Evolutionary conservation across 257 asterid species (phyloP).

Genomic region (Vinca minor): DNA sequence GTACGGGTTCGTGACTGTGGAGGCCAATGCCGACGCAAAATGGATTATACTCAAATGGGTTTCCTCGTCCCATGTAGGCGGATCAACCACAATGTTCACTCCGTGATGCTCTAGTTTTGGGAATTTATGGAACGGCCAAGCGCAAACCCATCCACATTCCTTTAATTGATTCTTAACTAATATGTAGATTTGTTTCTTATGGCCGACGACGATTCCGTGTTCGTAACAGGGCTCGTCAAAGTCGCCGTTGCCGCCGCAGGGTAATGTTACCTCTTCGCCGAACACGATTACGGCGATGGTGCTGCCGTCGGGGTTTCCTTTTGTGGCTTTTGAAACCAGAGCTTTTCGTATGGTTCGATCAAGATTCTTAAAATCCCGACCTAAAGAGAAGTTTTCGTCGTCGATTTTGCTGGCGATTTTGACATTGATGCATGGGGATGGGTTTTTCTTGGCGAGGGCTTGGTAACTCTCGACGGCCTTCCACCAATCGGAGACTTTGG

Average conservation of each 20-base stretch:
- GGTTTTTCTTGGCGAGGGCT: background rate
- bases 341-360: background rate
- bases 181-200: constrained; percentile 5
- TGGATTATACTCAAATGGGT: constrained; percentile 3
- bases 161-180: background rate
- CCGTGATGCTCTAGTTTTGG: background rate
- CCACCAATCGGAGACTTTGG: constrained; percentile 12
- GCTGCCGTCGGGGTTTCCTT: constrained; percentile 2
- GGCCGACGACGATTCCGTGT: background rate
- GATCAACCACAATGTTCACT: background rate
- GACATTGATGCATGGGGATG: background rate
- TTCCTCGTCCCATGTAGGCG: constrained; percentile 3
- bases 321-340: constrained; percentile 3
- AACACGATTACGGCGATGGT: background rate
- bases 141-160: background rate
- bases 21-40: constrained; percentile 14
- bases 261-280: background rate
- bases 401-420: background rate
- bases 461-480: constrained; percentile 9
- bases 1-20: constrained; percentile 11
- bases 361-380: background rate
- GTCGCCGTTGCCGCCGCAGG: background rate
- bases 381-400: background rate
- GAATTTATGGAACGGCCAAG: constrained; percentile 11
- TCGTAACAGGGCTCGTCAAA: background rate